Base-by-base conservation (phyloP, 306 rosid genomes). In the Lablab purpureus region DNA sequence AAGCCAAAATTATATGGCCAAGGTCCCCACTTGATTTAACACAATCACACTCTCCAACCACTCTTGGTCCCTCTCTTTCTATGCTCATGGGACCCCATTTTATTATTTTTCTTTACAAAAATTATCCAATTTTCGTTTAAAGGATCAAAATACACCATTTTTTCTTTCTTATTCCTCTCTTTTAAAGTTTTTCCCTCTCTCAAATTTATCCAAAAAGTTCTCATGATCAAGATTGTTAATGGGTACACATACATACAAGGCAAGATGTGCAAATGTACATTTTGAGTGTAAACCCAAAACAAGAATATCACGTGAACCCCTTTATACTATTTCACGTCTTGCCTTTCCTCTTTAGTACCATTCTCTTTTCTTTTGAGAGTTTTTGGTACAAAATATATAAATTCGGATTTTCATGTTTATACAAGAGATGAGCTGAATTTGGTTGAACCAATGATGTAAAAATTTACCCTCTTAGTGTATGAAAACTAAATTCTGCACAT, bases 1-100 rank as follows among this genome's bases (percentile, higher is more conserved):
- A 88, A 83, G 91, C 93, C 92, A 88, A 89, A 77, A 62, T 80
- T 83, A 56, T 77, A 83, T 83, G 89, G 51, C 63, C 62, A 64
- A 78, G 79, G 88, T 84, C 82, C 75, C 89, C 80, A 32, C 66
- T 30, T 82, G 76, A 77, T 83, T 82, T 78, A 88, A 87, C 86
- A 84, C 86, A 71, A 74, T 87, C 87, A 87, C 88, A 66, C 66
- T 30, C 63, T 64, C 78, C 75, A 77, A 36, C 65, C 65, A 45
- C 5, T 65, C 80, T 64, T 84, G 87, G 85, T 89, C 87, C 47
- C 62, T 50, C 62, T 59, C 77, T 73, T 72, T 7, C 30, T 28
- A 56, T 83, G 15, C 77, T 65, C 1, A 49, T 74, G 86, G 86
- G 80, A 30, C 86, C 83, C n/a, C 34, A 11, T 76, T 71, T 65